phyloP scores from a whole-genome alignment of 2,329 filamentous ascomycete species.

The Fusarium longipes region DNA sequence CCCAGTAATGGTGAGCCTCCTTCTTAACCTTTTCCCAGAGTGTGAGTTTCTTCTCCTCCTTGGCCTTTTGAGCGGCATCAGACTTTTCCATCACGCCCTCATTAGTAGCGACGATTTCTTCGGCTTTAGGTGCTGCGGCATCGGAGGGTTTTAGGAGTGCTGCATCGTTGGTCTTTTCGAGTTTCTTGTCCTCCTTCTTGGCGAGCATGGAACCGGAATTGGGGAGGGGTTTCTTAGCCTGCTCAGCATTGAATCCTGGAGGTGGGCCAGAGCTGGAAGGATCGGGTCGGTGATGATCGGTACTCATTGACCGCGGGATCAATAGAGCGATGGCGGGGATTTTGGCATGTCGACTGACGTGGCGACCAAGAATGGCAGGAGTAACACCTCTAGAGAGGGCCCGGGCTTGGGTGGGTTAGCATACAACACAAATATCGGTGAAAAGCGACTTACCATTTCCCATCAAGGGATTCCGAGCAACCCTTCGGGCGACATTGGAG shows the following conservation, averaged over 20 bases:
- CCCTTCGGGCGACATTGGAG: slow-evolving; percentile 64
- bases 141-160: slow-evolving; percentile 39
- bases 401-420: slow-evolving; percentile 55
- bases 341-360: slow-evolving; percentile 59
- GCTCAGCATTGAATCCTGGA: slow-evolving; percentile 89
- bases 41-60: slow-evolving; percentile 87
- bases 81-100: slow-evolving; percentile 71
- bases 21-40: slow-evolving; percentile 94
- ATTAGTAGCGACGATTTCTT: slow-evolving; percentile 61
- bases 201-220: slow-evolving; percentile 56
- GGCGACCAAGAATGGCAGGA: slow-evolving; percentile 60
- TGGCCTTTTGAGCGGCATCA: slow-evolving; percentile 65
- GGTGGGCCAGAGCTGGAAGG: slow-evolving; percentile 73
- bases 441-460: slow-evolving; percentile 56
- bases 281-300: slow-evolving; percentile 67
- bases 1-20: slow-evolving; percentile 95
- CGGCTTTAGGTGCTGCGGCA: slow-evolving; percentile 50
- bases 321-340: slow-evolving; percentile 66
- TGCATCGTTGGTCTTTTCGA: slow-evolving; percentile 37
- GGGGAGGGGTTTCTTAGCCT: slow-evolving; percentile 85
- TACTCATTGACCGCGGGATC: slow-evolving; percentile 68
- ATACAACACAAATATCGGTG: slow-evolving; percentile 6
- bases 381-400: slow-evolving; percentile 60
- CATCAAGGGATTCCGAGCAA: slow-evolving; percentile 64
- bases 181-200: slow-evolving; percentile 51